These are phyloP conservation scores for Solanum aculeatissimum DNA, from an alignment of 305 asterid species.

Conservation along the genomic window DNA sequence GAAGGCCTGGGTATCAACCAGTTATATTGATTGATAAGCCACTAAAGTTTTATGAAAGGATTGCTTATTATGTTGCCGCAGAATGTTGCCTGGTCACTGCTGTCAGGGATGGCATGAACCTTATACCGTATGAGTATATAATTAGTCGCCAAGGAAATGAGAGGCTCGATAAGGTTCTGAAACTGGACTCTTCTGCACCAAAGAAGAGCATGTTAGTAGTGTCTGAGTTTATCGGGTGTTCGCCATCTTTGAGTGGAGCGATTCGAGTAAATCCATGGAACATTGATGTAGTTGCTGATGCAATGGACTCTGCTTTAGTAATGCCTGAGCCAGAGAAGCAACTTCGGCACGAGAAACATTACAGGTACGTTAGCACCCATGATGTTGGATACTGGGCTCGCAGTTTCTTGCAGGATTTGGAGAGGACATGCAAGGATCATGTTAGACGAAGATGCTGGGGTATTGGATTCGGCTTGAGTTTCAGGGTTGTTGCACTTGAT, in stretches of 20 bases:
- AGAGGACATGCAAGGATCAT: conserved; percentile 78
- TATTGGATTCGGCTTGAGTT: conserved; percentile 76
- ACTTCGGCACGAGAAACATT: conserved; percentile 76
- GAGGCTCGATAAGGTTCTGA: conserved; percentile 43
- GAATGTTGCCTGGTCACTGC: conserved; percentile 90
- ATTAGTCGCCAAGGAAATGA: conserved; percentile 73
- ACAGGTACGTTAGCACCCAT: conserved; percentile 78
- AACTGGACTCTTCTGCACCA: conserved; percentile 27
- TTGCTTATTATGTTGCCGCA: conserved; percentile 69
- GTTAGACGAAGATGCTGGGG: conserved; percentile 79
- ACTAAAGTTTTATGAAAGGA: conserved; percentile 55
- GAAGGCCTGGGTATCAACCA: conserved; percentile 68
- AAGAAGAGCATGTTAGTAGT: conserved; percentile 81
- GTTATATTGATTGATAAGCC: conserved; percentile 62
- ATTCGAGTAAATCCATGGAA: conserved; percentile 90
- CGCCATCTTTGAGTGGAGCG: conserved; percentile 82
- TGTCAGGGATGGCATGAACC: conserved; percentile 91
- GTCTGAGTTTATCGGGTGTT: conserved; percentile 85
- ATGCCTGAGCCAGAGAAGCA: conserved; percentile 78
- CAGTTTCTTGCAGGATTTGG: conserved; percentile 80
- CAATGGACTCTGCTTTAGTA: conserved; percentile 70
- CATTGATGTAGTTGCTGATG: conserved; percentile 68
- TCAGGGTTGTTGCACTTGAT: conserved; percentile 78
- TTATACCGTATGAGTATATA: conserved; percentile 75
- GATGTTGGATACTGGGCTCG: conserved; percentile 91